phyloP scores from a whole-genome alignment of 768 basidiomycete genomes.

The Podaxis sp. region DNA sequence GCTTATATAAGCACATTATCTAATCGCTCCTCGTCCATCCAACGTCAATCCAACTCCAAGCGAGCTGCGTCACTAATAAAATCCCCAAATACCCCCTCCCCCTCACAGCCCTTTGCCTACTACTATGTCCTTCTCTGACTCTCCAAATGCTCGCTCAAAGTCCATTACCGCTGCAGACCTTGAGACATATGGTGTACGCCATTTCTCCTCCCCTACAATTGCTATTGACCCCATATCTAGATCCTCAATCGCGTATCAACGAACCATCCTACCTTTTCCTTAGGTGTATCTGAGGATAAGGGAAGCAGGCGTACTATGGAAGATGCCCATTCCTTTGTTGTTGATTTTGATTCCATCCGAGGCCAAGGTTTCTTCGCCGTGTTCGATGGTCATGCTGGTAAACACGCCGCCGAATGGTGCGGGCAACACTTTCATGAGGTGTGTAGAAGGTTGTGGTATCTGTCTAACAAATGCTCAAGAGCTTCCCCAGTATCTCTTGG shows the following conservation, averaged over 20 bases:
- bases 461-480: neutral
- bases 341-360: slow-evolving; percentile 86
- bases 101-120: slow-evolving; percentile 5
- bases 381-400: slow-evolving; percentile 98
- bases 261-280: slow-evolving; percentile 62
- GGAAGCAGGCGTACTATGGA: slow-evolving; percentile 94
- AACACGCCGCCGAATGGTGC: slow-evolving; percentile 99
- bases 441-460: slow-evolving; percentile 6
- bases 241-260: slow-evolving; percentile 75
- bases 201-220: slow-evolving; percentile 8
- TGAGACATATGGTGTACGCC: slow-evolving; percentile 75
- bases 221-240: slow-evolving; percentile 32
- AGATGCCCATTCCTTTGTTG: slow-evolving; percentile 94
- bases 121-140: slow-evolving; percentile 49
- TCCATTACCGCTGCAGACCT: slow-evolving; percentile 76
- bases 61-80: slow-evolving; percentile 14
- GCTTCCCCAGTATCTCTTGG: slow-evolving; percentile 51
- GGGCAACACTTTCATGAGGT: slow-evolving; percentile 95
- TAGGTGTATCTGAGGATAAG: slow-evolving; percentile 83
- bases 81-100: neutral
- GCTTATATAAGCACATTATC: slow-evolving; percentile 13
- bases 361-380: slow-evolving; percentile 99
- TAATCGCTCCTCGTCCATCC: slow-evolving; percentile 11
- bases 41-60: slow-evolving; percentile 2
- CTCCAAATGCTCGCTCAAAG: slow-evolving; percentile 79